A percentile compares a stretch with the other conserved stretches of the same genome.
Evolutionary conservation across 148 eudicot genomes (phyloP).

Genomic region (Fagopyrum tataricum): DNA sequence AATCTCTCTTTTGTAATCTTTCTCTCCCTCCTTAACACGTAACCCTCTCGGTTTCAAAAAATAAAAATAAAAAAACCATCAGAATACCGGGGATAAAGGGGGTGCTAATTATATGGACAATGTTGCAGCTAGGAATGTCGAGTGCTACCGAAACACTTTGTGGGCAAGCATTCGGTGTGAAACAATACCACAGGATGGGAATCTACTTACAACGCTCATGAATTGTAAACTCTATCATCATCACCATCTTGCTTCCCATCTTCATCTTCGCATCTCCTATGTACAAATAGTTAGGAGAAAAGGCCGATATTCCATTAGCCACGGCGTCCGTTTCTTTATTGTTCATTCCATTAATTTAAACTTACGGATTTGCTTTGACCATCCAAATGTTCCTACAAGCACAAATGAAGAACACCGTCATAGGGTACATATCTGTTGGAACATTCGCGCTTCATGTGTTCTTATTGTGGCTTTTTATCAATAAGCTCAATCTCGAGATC

Average conservation of each 20-base stretch:
- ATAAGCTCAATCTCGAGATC: neutral
- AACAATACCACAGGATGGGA: constrained; percentile 9
- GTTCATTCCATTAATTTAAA: constrained; percentile 48
- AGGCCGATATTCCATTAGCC: constrained; percentile 30
- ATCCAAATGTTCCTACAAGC: constrained; percentile 68
- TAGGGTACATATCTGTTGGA: constrained; percentile 33
- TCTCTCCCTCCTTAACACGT: too few species aligned
- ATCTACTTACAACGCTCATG: constrained; percentile 62
- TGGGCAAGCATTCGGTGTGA: constrained; percentile 5
- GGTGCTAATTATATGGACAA: neutral
- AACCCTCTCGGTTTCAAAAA: too few species aligned
- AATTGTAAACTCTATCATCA: constrained; percentile 38
- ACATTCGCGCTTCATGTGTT: constrained; percentile 34
- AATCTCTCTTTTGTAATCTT: too few species aligned
- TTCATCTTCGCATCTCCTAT: constrained; percentile 45
- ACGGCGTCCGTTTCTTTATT: constrained; percentile 41
- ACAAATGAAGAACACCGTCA: constrained; percentile 52
- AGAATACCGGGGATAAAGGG: too few species aligned
- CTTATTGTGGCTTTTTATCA: constrained; percentile 34
- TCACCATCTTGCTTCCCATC: constrained; percentile 40
- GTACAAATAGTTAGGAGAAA: constrained; percentile 38
- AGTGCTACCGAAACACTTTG: constrained; percentile 7
- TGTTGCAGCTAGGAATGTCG: constrained; percentile 3
- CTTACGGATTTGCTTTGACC: constrained; percentile 33
- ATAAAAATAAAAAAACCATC: too few species aligned